These are phyloP conservation scores for Pogostemon cablin DNA, from an alignment of 257 asterid genomes.

Conservation along the genomic window DNA sequence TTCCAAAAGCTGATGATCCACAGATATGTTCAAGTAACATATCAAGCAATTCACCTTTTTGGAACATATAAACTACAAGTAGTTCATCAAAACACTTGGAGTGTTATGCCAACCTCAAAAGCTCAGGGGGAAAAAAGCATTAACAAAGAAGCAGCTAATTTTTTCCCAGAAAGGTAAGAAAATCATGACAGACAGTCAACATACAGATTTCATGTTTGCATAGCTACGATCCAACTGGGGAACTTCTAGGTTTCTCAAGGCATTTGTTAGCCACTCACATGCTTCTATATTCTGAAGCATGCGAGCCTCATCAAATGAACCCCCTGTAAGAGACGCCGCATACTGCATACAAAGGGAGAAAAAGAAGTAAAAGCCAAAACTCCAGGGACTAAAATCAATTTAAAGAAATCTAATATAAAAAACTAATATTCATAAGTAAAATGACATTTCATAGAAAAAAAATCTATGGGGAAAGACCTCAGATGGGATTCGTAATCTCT, in stretches of 20 bases:
- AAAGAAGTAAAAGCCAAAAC: constrained; percentile 32
- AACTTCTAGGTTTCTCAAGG: constrained; percentile 72
- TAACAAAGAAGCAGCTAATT: neutral
- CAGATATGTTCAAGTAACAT: neutral
- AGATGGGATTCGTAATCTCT: constrained; percentile 80
- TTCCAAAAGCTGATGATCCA: constrained; percentile 36
- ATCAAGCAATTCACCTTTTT: constrained; percentile 19
- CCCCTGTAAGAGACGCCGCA: constrained; percentile 76
- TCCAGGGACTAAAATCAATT: constrained; percentile 18
- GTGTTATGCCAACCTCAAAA: constrained; percentile 15
- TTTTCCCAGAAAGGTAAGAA: constrained; percentile 14
- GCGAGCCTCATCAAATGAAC: constrained; percentile 93
- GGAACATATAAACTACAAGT: constrained; percentile 1
- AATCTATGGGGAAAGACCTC: constrained; percentile 57
- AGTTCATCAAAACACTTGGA: constrained; percentile 9
- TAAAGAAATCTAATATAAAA: constrained; percentile 17
- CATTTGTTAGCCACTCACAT: constrained; percentile 93
- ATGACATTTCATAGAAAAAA: constrained; percentile 28
- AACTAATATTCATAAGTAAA: constrained; percentile 16
- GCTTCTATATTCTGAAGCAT: constrained; percentile 98
- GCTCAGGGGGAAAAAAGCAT: neutral
- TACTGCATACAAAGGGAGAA: constrained; percentile 58
- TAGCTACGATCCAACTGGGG: constrained; percentile 81
- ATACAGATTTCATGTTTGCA: constrained; percentile 81
- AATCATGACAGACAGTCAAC: constrained; percentile 36